phyloP scores from a whole-genome alignment of 1,284 basidiomycete species.

The Cryptococcus sp. region DNA sequence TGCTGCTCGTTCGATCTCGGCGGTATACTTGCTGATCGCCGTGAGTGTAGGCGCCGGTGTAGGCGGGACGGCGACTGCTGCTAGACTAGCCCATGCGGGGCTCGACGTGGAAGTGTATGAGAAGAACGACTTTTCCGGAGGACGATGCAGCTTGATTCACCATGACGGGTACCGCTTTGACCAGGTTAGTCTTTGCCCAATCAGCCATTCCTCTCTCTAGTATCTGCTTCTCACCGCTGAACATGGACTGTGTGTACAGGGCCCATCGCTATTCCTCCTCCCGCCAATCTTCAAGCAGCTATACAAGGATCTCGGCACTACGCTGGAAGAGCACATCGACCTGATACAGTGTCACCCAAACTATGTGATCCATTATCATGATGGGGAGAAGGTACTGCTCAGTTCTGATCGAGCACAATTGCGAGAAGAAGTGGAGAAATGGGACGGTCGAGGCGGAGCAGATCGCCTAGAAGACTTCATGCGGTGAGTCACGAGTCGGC shows the following conservation, averaged over 20 bases:
- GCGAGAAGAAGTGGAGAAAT: conserved; percentile 56
- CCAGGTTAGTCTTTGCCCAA: conserved; percentile 27
- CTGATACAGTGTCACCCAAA: conserved; percentile 56
- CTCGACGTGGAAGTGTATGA: conserved; percentile 56
- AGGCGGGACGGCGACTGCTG: conserved; percentile 57
- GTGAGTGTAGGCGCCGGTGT: conserved; percentile 53
- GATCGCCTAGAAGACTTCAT: conserved; percentile 42
- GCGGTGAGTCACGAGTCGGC: conserved; percentile 19
- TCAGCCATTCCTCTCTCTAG: neutral
- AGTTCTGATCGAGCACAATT: conserved; percentile 55
- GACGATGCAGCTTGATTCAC: conserved; percentile 58
- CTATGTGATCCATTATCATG: conserved; percentile 57
- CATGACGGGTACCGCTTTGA: conserved; percentile 55
- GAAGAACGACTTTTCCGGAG: conserved; percentile 57
- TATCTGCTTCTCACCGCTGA: neutral
- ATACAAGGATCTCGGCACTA: conserved; percentile 56
- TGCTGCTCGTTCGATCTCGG: neutral
- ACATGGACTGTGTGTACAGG: conserved; percentile 29
- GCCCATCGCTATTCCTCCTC: conserved; percentile 58
- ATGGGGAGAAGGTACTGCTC: conserved; percentile 55
- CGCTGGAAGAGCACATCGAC: conserved; percentile 54
- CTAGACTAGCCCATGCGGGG: conserved; percentile 55
- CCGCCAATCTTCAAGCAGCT: conserved; percentile 57
- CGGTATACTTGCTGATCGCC: neutral
- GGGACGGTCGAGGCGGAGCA: conserved; percentile 57